Percentiles rank a stretch among this genome's conserved stretches.
Conservation (phyloP, 2,329 filamentous ascomycete species). For the Myriosclerotinia curreyana region DNA sequence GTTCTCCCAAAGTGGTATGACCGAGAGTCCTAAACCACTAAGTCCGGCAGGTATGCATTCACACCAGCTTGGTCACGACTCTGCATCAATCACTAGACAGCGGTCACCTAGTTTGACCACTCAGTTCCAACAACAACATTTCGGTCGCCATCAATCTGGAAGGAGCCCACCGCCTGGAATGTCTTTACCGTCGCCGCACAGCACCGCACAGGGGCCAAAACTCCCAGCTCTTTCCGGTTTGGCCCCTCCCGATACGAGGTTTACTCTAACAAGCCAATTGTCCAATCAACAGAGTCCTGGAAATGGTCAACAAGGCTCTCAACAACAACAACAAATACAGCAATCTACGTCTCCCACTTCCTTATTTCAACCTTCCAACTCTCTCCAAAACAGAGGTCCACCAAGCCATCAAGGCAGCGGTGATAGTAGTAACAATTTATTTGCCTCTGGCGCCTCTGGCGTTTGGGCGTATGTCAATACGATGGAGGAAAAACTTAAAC, state of each 20-base stretch:
- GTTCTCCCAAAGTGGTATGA: slow-evolving; percentile 71
- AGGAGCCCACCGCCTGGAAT: slow-evolving; percentile 45
- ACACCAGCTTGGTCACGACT: slow-evolving; percentile 53
- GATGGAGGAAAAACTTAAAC: slow-evolving; percentile 59
- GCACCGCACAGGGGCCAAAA: slow-evolving; percentile 36
- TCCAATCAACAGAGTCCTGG: slow-evolving; percentile 30
- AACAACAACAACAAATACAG: slow-evolving; percentile 30
- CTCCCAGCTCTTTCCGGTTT: slow-evolving; percentile 38
- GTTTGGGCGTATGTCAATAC: slow-evolving; percentile 71
- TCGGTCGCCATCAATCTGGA: slow-evolving; percentile 56
- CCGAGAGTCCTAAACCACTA: slow-evolving; percentile 82
- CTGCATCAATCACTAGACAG: slow-evolving; percentile 52
- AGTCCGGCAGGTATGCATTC: slow-evolving; percentile 56
- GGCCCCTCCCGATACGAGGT: slow-evolving; percentile 39
- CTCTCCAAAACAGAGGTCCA: slow-evolving; percentile 39
- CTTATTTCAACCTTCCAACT: slow-evolving; percentile 45
- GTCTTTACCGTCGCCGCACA: slow-evolving; percentile 37
- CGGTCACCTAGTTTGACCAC: slow-evolving; percentile 64
- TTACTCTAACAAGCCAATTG: slow-evolving; percentile 36
- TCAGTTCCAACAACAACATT: slow-evolving; percentile 63
- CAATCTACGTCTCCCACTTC: slow-evolving; percentile 32
- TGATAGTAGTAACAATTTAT: slow-evolving; percentile 62
- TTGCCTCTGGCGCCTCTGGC: slow-evolving; percentile 58
- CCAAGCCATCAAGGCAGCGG: slow-evolving; percentile 43
- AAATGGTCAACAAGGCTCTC: slow-evolving; percentile 27